These are phyloP conservation scores for Alternaria arbusti DNA, from an alignment of 2,329 filamentous ascomycete genomes.

Conservation along the genomic window DNA sequence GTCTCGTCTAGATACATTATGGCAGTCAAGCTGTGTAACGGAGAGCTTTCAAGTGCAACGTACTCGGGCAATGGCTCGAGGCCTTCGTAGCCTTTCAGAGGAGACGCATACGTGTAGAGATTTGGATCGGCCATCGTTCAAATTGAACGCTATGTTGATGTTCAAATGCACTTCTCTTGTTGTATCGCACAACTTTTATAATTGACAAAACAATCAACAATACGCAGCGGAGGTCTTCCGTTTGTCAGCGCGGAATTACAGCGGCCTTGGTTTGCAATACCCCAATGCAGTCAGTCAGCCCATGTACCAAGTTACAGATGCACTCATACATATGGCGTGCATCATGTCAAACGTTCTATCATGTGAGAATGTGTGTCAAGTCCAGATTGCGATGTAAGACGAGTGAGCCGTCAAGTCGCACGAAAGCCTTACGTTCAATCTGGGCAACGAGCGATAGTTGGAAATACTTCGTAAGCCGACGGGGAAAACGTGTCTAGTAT, in stretches of 20 bases:
- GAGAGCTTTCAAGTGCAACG: slow-evolving; percentile 2
- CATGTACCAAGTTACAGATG: not conserved
- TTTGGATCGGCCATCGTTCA: slow-evolving; percentile 51
- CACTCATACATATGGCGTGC: not conserved
- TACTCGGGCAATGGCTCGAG: slow-evolving; percentile 61
- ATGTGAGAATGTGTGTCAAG: not conserved
- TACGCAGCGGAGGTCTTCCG: not conserved
- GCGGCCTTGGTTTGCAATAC: not conserved
- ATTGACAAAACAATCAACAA: not conserved
- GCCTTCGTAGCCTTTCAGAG: slow-evolving; percentile 64
- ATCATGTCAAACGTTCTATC: not conserved
- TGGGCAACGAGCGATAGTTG: not conserved
- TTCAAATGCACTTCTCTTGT: not conserved
- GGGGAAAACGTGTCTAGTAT: not conserved
- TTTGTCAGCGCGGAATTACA: slow-evolving; percentile 45
- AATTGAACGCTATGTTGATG: not conserved
- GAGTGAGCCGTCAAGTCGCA: not conserved
- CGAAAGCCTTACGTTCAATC: not conserved
- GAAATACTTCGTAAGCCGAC: not conserved
- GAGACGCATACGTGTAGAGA: slow-evolving; percentile 61
- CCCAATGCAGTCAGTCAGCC: not conserved
- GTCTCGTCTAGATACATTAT: too few relatives aligned
- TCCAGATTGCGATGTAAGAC: not conserved
- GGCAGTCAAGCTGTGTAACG: too few relatives aligned
- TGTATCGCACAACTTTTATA: not conserved